A percentile compares a stretch with the other conserved stretches of the same genome.
Conservation (phyloP, 768 basidiomycete genomes). For the Termitomyces sp. region DNA sequence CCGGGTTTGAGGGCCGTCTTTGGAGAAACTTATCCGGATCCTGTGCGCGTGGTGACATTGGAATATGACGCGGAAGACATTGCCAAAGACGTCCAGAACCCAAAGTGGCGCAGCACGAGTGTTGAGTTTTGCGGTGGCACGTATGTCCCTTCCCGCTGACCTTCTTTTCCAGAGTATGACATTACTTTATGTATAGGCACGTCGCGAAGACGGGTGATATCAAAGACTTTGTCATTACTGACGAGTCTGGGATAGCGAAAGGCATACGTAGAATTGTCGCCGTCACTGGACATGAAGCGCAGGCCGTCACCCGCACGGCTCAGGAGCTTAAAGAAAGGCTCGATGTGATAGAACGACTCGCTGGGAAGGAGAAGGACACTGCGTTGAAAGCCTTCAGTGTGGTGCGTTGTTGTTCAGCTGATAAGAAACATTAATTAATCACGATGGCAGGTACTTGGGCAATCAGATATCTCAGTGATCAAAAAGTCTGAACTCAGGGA, state of each 20-base stretch:
- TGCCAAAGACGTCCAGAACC: slow-evolving; percentile 77
- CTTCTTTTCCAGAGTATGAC: background rate
- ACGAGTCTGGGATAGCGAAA: slow-evolving; percentile 97
- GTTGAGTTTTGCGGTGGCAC: slow-evolving; percentile 99
- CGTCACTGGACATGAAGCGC: slow-evolving; percentile 92
- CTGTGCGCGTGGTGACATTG: slow-evolving; percentile 91
- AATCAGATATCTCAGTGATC: slow-evolving; percentile 85
- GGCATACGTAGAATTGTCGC: slow-evolving; percentile 94
- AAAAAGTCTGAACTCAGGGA: slow-evolving; percentile 80
- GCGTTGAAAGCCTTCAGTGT: slow-evolving; percentile 78
- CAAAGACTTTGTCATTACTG: slow-evolving; percentile 91
- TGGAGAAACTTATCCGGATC: slow-evolving; percentile 96
- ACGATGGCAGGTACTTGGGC: slow-evolving; percentile 71
- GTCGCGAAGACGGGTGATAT: slow-evolving; percentile 97
- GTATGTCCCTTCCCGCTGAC: slow-evolving; percentile 41
- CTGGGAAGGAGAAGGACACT: slow-evolving; percentile 82
- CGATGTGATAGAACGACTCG: slow-evolving; percentile 53
- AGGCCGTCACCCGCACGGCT: slow-evolving; percentile 71
- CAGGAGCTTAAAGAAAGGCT: slow-evolving; percentile 60
- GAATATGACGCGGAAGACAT: slow-evolving; percentile 90
- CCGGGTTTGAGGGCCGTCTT: slow-evolving; percentile 96
- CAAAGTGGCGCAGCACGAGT: slow-evolving; percentile 88
- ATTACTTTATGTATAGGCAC: slow-evolving; percentile 50
- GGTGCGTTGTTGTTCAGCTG: slow-evolving; percentile 39
- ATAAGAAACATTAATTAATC: background rate